These are phyloP conservation scores for Diutina neorugosa DNA, from an alignment of 1,139 yeast species.

Conservation along the genomic window DNA sequence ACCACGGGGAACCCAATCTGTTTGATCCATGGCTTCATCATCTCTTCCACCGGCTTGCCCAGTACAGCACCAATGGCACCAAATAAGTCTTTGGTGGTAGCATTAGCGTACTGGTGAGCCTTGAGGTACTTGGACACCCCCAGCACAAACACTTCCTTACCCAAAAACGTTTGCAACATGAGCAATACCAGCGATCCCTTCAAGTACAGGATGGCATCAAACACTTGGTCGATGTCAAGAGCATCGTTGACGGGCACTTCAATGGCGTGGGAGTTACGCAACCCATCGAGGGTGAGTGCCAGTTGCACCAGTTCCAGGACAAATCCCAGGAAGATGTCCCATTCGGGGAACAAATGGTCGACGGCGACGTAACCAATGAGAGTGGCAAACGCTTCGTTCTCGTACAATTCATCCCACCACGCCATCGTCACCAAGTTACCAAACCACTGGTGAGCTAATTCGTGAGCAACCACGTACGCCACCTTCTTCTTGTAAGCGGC, in stretches of 20 bases:
- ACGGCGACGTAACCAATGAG: constrained; percentile 45
- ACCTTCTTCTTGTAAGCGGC: constrained; percentile 33
- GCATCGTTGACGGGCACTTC: constrained; percentile 46
- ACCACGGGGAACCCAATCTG: constrained; percentile 18
- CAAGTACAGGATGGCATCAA: constrained; percentile 25
- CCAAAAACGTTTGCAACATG: constrained; percentile 18
- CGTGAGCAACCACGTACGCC: constrained; percentile 49
- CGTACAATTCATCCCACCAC: constrained; percentile 56
- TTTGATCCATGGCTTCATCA: constrained; percentile 18
- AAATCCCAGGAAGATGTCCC: constrained; percentile 44
- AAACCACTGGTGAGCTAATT: constrained; percentile 57
- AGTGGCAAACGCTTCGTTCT: constrained; percentile 53
- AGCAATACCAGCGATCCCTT: constrained; percentile 18
- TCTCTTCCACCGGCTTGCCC: constrained; percentile 14
- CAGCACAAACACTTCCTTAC: constrained; percentile 14
- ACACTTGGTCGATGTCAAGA: constrained; percentile 43
- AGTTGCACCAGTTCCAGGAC: constrained; percentile 40
- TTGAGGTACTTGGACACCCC: constrained; percentile 19
- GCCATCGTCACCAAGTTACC: constrained; percentile 54
- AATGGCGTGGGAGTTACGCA: constrained; percentile 45
- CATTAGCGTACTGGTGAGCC: constrained; percentile 16
- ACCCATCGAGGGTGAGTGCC: constrained; percentile 40
- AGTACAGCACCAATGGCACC: constrained; percentile 13
- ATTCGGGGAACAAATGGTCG: constrained; percentile 41
- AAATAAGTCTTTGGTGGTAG: constrained; percentile 18